Percentiles rank a stretch among this genome's conserved stretches.
These are phyloP conservation scores for Boletus reticulatus DNA, from an alignment of 768 basidiomycete genomes.

Conservation along the genomic window DNA sequence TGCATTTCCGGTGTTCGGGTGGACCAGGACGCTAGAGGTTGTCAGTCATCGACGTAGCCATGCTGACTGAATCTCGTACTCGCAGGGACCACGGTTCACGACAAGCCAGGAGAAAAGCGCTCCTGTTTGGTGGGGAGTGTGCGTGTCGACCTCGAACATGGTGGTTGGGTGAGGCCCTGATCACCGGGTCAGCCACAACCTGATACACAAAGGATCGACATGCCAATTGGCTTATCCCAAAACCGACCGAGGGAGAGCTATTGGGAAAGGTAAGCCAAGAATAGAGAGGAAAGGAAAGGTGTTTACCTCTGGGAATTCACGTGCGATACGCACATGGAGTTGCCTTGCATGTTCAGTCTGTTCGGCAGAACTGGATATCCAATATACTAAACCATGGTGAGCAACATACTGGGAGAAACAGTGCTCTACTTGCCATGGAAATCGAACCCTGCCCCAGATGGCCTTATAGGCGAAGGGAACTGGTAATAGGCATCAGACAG, in stretches of 20 bases:
- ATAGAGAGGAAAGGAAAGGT: background rate
- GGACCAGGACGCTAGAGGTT: constrained; percentile 55
- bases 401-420: background rate
- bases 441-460: constrained; percentile 62
- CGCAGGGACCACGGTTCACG: constrained; percentile 67
- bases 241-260: constrained; percentile 62
- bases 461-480: constrained; percentile 54
- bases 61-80: constrained; percentile 44
- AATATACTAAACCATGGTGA: constrained; percentile 49
- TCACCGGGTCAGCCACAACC: background rate
- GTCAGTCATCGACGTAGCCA: background rate
- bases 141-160: constrained; percentile 72
- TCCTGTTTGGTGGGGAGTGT: constrained; percentile 66
- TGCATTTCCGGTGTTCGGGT: constrained; percentile 63
- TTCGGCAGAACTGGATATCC: constrained; percentile 43
- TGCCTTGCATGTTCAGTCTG: constrained; percentile 50
- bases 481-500: constrained; percentile 51
- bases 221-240: constrained; percentile 63
- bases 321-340: constrained; percentile 55
- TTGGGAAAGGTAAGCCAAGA: background rate
- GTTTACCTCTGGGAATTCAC: constrained; percentile 68
- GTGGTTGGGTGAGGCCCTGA: constrained; percentile 65
- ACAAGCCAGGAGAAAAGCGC: constrained; percentile 66
- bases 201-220: constrained; percentile 13
- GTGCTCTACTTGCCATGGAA: constrained; percentile 57